Conservation (phyloP, 768 basidiomycete genomes). For the Lactifluus piperatus region DNA sequence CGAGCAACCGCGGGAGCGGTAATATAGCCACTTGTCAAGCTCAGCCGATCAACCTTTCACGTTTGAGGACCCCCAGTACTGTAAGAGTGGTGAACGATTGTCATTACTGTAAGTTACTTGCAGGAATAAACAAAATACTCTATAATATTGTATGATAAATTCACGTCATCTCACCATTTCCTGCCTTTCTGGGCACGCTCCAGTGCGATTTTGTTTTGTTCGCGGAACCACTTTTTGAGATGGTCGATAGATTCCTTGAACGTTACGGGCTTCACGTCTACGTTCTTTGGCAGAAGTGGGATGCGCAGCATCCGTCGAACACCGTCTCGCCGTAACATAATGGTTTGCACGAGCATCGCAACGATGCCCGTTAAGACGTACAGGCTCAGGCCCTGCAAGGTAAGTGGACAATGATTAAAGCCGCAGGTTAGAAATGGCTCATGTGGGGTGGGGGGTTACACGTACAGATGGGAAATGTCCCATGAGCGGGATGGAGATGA, state of each 20-base stretch:
- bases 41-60: neutral
- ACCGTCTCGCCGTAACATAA: constrained; percentile 34
- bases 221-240: constrained; percentile 17
- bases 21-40: neutral
- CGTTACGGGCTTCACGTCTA: constrained; percentile 8
- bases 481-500: constrained; percentile 44
- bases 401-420: neutral
- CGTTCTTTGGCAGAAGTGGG: constrained; percentile 21
- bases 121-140: neutral
- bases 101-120: no score
- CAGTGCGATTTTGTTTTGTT: constrained; percentile 7
- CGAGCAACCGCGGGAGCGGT: no score
- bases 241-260: constrained; percentile 17
- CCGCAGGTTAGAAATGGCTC: neutral
- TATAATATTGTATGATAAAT: neutral
- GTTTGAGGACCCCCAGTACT: neutral
- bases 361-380: constrained; percentile 47
- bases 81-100: neutral
- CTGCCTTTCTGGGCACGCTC: constrained; percentile 10
- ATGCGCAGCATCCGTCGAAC: constrained; percentile 35
- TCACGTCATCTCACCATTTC: constrained; percentile 10
- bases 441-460: no score
- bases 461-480: constrained; percentile 58
- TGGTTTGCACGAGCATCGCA: constrained; percentile 39
- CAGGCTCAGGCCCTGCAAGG: constrained; percentile 44